These are phyloP conservation scores for Microthlaspi erraticum DNA, from an alignment of 345 rosid species.

Conservation along the genomic window DNA sequence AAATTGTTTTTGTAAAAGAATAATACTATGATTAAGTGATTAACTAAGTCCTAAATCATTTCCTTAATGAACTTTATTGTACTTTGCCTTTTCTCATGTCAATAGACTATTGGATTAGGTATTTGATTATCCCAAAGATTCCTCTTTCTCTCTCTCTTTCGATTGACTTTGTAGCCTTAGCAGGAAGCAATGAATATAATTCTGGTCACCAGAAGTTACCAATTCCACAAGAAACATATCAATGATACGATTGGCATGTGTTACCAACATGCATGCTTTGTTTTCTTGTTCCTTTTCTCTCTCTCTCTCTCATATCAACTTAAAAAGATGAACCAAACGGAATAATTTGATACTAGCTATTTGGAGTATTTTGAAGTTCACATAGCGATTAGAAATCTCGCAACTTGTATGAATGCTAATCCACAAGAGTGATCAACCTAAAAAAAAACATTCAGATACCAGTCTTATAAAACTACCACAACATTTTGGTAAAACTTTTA, in stretches of 20 bases:
- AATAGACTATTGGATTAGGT: constrained; percentile 34
- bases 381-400: background rate
- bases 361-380: background rate
- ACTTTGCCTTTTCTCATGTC: constrained; percentile 36
- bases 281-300: constrained; percentile 1
- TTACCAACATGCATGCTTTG: constrained; percentile 43
- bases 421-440: background rate
- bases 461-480: background rate
- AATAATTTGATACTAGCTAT: background rate
- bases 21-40: constrained; percentile 7
- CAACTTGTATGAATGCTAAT: background rate
- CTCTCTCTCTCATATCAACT: background rate
- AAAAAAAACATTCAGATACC: background rate
- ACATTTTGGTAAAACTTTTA: constrained; percentile 9
- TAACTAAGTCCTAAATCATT: constrained; percentile 27
- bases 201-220: constrained; percentile 44
- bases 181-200: constrained; percentile 44
- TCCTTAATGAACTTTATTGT: constrained; percentile 42
- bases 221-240: constrained; percentile 42
- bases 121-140: constrained; percentile 21
- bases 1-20: background rate
- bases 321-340: background rate
- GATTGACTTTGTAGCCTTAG: constrained; percentile 30
- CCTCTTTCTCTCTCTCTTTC: constrained; percentile 1
- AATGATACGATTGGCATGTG: constrained; percentile 46